Conservation (phyloP, 1,284 basidiomycete genomes). For the Erythrobasidium hasegawianum region DNA sequence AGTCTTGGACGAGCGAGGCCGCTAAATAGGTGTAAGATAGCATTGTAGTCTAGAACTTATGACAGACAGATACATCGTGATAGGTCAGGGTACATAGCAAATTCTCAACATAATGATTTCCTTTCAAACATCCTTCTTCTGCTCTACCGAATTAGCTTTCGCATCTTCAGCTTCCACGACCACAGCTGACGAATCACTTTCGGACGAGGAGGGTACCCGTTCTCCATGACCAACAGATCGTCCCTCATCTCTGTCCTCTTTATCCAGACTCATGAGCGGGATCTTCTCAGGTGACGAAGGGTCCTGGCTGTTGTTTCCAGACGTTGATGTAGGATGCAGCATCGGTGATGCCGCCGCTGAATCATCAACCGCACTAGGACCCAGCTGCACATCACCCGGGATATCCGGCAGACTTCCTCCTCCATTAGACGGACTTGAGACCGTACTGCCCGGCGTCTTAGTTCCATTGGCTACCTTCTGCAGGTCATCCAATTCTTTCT, state of each 20-base stretch:
- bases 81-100: too few species aligned
- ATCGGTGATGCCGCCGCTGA: too few species aligned
- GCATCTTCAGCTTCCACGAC: constrained; percentile 31
- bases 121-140: too few species aligned
- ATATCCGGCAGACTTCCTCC: not conserved
- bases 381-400: constrained; percentile 9
- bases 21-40: too few species aligned
- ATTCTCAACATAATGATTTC: too few species aligned
- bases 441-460: constrained; percentile 18
- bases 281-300: not conserved
- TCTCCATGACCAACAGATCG: constrained; percentile 3
- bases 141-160: not conserved
- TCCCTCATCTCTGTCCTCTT: constrained; percentile 1
- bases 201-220: not conserved
- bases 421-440: not conserved
- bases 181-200: constrained; percentile 25
- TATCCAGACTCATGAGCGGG: constrained; percentile 15
- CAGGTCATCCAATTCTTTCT: constrained; percentile 25
- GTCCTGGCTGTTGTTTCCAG: too few species aligned
- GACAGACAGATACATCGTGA: too few species aligned
- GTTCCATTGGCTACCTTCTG: constrained; percentile 23
- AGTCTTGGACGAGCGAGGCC: too few species aligned
- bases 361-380: constrained; percentile 5
- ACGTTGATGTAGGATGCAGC: too few species aligned
- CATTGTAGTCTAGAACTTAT: too few species aligned